Base-by-base conservation (phyloP, 345 rosid species). In the Combretum micranthum region DNA sequence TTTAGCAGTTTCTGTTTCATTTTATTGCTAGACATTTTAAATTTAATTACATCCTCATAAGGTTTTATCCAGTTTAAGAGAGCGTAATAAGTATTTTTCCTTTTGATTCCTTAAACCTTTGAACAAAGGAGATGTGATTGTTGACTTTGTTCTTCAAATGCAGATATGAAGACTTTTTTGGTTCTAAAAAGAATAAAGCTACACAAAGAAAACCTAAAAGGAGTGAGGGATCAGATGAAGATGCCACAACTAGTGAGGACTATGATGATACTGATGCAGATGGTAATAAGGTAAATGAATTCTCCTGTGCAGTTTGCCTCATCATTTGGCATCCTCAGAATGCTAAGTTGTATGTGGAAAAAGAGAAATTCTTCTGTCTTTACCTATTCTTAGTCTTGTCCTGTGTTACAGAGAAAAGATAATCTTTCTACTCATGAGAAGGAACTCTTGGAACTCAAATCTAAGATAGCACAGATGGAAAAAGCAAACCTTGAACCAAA, bases 151-250 rank as follows among this genome's bases (percentile, higher is more conserved):
- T 32, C 9, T 32, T 32, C 39, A 32, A 32, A 32, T 50, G 20
- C 69, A 89, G 99, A 69, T 89, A 89, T 64, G 80, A 76, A 67
- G 99, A 89, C 62, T 93, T 89, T 72, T 93, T 81, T 64, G 90
- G 85, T 16, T 49, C 60, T 60, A 78, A 80, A 60, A 78, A 55
- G 59, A 76, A 71, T 58, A 82, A 67, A 59, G 71, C 44, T 59
- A 23, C 73, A 8, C 75, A 68, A 65, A 63, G 59, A 62, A 76
- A 63, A 47, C 52, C 73, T n/a, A 75, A 64, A 52, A 44, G 43
- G 13, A 52, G 19, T 48, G 69, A 73, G 59, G 73, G 53, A 46
- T 64, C 69, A 13, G 69, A 42, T 57, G 83, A 78, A 60, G 86
- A 72, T 59, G 68, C 63, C 39, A 32, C 39, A 2, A 64, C 61